Evolutionary conservation across 805 yeast species (phyloP).

Genomic region (Scheffersomyces ergatensis): DNA sequence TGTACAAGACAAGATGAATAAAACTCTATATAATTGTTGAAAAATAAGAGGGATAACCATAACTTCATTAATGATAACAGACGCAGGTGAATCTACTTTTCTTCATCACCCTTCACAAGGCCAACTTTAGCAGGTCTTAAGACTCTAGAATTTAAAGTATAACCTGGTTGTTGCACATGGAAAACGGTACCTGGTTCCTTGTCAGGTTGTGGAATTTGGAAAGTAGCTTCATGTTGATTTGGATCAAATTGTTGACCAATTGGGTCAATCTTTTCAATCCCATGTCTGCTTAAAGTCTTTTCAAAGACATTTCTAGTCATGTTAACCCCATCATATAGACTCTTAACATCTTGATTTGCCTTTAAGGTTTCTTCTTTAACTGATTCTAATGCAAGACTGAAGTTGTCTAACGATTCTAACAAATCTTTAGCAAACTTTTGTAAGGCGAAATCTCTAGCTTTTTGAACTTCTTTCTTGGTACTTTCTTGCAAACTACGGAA

Average conservation of each 20-base stretch:
- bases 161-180: slow-evolving; percentile 90
- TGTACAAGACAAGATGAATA: neutral
- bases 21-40: neutral
- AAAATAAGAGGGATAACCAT: neutral
- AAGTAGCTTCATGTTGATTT: slow-evolving; percentile 88
- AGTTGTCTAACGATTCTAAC: slow-evolving; percentile 86
- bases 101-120: slow-evolving; percentile 59
- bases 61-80: neutral
- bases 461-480: slow-evolving; percentile 81
- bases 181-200: slow-evolving; percentile 91
- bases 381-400: slow-evolving; percentile 77
- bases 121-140: slow-evolving; percentile 96
- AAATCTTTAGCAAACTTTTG: slow-evolving; percentile 90
- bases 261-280: slow-evolving; percentile 78
- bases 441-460: slow-evolving; percentile 85
- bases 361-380: slow-evolving; percentile 62
- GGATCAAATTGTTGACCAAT: slow-evolving; percentile 86
- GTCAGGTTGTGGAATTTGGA: slow-evolving; percentile 81
- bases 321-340: slow-evolving; percentile 81
- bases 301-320: slow-evolving; percentile 88
- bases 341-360: slow-evolving; percentile 62
- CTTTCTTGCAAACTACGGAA: slow-evolving; percentile 90
- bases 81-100: slow-evolving; percentile 1
- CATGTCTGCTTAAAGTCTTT: slow-evolving; percentile 78
- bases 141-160: slow-evolving; percentile 80